Percentiles rank a stretch among this genome's conserved stretches.
These are phyloP conservation scores for Mycena indigotica DNA, from an alignment of 768 basidiomycete genomes.

Conservation along the genomic window DNA sequence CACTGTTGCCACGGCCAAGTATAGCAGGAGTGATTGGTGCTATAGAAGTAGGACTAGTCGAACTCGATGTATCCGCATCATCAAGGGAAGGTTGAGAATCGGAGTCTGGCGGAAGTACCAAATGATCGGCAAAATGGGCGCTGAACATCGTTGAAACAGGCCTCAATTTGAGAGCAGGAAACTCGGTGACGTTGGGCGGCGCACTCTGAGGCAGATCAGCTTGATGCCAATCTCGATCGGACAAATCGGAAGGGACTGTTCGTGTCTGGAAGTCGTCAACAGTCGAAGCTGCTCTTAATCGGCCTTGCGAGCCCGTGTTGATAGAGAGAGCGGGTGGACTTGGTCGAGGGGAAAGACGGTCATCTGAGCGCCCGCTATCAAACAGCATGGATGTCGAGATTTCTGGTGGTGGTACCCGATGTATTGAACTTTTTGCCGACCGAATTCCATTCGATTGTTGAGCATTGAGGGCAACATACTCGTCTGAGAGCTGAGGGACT, in stretches of 20 bases:
- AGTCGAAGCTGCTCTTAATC: constrained; percentile 26
- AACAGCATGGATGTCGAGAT: constrained; percentile 36
- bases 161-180: constrained; percentile 67
- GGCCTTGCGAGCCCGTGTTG: constrained; percentile 34
- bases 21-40: constrained; percentile 53
- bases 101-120: constrained; percentile 30
- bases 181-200: constrained; percentile 62
- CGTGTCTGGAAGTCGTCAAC: constrained; percentile 28
- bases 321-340: constrained; percentile 46
- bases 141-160: constrained; percentile 80
- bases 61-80: constrained; percentile 55
- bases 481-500: constrained; percentile 52
- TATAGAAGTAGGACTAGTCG: constrained; percentile 44
- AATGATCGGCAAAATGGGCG: constrained; percentile 60
- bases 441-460: constrained; percentile 24
- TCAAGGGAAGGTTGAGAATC: constrained; percentile 41
- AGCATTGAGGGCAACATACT: constrained; percentile 34
- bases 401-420: constrained; percentile 47
- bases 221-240: constrained; percentile 30
- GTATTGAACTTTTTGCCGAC: constrained; percentile 32
- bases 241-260: constrained; percentile 25
- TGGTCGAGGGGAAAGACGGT: constrained; percentile 32
- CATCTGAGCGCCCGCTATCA: constrained; percentile 13
- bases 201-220: constrained; percentile 56
- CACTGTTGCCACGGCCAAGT: constrained; percentile 24